These are phyloP conservation scores for Cudoniella acicularis DNA, from an alignment of 495 filamentous ascomycete genomes.

Conservation along the genomic window DNA sequence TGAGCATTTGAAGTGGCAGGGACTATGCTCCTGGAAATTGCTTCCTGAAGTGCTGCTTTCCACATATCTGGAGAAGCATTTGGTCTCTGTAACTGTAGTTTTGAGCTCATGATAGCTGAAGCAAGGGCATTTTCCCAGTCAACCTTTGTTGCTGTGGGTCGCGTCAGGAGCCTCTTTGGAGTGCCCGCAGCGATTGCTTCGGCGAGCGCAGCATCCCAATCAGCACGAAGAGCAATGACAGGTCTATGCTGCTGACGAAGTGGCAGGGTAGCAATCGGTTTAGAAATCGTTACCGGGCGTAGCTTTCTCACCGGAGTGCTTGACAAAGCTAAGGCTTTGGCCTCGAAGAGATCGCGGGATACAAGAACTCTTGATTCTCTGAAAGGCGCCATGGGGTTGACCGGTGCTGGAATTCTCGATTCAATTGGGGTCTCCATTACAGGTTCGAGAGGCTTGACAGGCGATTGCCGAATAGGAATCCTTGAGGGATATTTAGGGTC, in stretches of 20 bases:
- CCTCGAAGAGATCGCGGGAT: constrained; percentile 16
- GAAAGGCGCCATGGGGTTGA: constrained; percentile 6
- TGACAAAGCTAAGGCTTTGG: constrained; percentile 9
- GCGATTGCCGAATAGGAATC: constrained; percentile 13
- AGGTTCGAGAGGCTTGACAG: background rate
- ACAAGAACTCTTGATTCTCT: constrained; percentile 23
- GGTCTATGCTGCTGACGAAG: constrained; percentile 13
- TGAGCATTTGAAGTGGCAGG: background rate
- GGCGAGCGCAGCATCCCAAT: constrained; percentile 19
- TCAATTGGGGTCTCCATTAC: background rate
- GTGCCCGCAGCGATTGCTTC: constrained; percentile 14
- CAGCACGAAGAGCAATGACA: constrained; percentile 4
- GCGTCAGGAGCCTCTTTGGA: background rate
- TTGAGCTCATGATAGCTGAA: background rate
- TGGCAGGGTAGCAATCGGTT: background rate
- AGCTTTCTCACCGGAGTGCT: constrained; percentile 4
- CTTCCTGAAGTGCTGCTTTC: constrained; percentile 11
- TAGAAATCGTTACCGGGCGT: background rate
- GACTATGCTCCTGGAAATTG: background rate
- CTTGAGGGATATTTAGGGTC: constrained; percentile 1
- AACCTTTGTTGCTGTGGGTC: background rate
- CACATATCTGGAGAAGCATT: constrained; percentile 6
- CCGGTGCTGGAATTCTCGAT: constrained; percentile 1
- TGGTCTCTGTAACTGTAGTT: constrained; percentile 3
- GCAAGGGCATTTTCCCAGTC: background rate